Base-by-base conservation (phyloP, 169 alveolate species). In the Fabrea salina region DNA sequence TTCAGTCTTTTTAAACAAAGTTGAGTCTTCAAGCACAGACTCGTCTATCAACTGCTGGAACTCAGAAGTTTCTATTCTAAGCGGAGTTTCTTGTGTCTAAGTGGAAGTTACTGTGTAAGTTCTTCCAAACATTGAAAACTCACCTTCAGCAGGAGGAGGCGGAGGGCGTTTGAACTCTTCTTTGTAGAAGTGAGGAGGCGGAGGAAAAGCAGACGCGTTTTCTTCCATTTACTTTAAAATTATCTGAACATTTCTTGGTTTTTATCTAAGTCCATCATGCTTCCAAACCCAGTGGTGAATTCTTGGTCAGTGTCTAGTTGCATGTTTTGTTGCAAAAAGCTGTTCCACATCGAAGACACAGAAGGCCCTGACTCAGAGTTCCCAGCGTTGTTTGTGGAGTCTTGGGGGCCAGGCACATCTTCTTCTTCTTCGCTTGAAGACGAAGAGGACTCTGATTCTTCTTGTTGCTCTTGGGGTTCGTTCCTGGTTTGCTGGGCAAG, bases 51-150 rank as follows among this genome's bases (percentile, higher is more conserved):
- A 11, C 16, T 6, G 7, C 19, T 16, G 53, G 53, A 61, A 19
- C 13, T 61, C 19, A 8, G 74, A 8, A 13, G 74, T 19, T 61
- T 61, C 54, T 7, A 61, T 61, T 61, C 7, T 61, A 7, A 61
- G 19, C 7, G 54, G 74, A 16, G 57, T 30, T 61, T 61, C 74
- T 61, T 61, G 7, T 61, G 74, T 61, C 53, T 44, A 11, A 11
- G 11, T 44, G 16, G 11, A 16, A 44, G 16, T 44, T 44, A 44
- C 53, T 61, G 74, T 22, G 19, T 61, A 61, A 7, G 74, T 61
- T 16, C 74, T 6, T 8, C 74, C 74, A 32, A 61, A 61, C 74
- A 61, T 61, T 7, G 74, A 61, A 61, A 61, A 61, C 25, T 61
- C 74, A 30, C 74, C 74, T 61, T 61, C 74, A 27, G 19, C 74